Conservation (phyloP, 805 yeast species). For the Kazachstania bromeliacearum region DNA sequence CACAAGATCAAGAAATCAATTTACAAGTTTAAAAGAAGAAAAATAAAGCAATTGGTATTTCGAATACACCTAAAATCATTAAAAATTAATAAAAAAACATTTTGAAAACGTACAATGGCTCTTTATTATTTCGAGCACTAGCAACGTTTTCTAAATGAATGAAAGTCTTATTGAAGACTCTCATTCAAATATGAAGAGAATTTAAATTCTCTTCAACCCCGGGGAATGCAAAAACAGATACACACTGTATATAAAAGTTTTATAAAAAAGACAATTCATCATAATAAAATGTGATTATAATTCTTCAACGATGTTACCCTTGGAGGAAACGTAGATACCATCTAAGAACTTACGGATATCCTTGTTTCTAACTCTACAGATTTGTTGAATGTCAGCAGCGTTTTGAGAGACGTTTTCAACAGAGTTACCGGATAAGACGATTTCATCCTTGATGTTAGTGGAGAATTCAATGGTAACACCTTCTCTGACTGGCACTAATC, state of each 20-base stretch:
- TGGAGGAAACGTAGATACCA: conserved; percentile 98
- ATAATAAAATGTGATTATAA: conserved; percentile 16
- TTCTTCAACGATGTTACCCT: conserved; percentile 76
- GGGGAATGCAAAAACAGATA: background rate
- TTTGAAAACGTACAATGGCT: conserved; percentile 6
- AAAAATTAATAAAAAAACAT: background rate
- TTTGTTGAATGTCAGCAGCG: conserved; percentile 97
- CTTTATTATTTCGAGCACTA: conserved; percentile 12
- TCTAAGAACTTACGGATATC: conserved; percentile 99
- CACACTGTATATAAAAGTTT: background rate
- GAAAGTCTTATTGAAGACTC: too few species aligned
- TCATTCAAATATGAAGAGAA: too few species aligned
- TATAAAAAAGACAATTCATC: background rate
- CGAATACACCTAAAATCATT: too few species aligned
- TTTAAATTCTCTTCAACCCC: too few species aligned
- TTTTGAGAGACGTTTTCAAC: conserved; percentile 86
- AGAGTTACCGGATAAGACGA: conserved; percentile 64
- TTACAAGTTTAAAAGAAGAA: background rate
- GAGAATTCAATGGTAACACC: conserved; percentile 86
- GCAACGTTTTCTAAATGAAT: conserved; percentile 7
- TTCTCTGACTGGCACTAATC: conserved; percentile 74
- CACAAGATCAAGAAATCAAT: background rate
- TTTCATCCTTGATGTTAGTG: conserved; percentile 85
- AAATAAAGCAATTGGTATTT: too few species aligned
- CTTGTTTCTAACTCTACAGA: conserved; percentile 98